Percentiles rank a stretch among this genome's conserved stretches.
phyloP scores from a whole-genome alignment of 2,329 filamentous ascomycete genomes.

The Colletotrichum cordylinicola region DNA sequence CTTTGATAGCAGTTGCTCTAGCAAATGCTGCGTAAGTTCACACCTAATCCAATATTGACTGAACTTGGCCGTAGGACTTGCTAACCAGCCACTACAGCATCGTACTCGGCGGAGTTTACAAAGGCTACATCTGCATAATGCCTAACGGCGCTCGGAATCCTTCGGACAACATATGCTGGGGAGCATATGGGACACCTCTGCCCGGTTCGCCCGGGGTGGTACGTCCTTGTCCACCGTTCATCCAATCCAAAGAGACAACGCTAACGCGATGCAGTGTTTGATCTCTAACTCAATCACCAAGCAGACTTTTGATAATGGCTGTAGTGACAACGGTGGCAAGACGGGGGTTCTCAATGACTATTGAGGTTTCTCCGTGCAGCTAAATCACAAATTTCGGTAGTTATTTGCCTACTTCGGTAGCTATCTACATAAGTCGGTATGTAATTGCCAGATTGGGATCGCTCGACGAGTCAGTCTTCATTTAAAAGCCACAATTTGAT shows the following conservation, averaged over 20 bases:
- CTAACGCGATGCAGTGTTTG: not conserved
- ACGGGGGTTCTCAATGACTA: not conserved
- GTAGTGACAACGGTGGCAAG: not conserved
- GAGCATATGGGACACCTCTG: not conserved
- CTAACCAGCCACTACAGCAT: not conserved
- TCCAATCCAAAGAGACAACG: not conserved
- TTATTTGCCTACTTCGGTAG: not conserved
- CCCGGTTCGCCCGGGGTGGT: not conserved
- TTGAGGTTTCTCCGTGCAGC: not conserved
- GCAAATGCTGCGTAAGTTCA: not conserved
- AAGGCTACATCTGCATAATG: not conserved
- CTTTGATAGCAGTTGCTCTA: not conserved
- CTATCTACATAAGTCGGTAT: not conserved
- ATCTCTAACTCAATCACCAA: not conserved
- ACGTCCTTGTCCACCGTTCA: not conserved
- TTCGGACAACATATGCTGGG: not conserved
- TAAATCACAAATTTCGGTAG: not conserved
- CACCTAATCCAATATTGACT: not conserved
- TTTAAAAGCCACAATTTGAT: not conserved
- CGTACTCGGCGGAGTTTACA: not conserved
- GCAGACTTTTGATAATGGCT: not conserved
- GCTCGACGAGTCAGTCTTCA: not conserved
- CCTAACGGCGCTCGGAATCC: not conserved
- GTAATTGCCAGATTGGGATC: not conserved
- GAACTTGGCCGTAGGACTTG: not conserved